These are phyloP conservation scores for Phaseolus coccineus DNA, from an alignment of 331 rosid species.

Conservation along the genomic window DNA sequence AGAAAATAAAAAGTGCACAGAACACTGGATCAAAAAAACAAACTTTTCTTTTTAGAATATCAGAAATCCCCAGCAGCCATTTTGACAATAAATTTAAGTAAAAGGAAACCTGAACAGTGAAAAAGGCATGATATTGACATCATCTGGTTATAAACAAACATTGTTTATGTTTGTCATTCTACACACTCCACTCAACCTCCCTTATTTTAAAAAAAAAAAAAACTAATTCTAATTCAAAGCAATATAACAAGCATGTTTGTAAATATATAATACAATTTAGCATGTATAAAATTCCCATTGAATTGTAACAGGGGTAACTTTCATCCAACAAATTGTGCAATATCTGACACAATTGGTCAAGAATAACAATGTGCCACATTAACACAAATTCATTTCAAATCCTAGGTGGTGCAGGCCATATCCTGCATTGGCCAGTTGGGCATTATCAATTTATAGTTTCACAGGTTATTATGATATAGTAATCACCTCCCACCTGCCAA, in stretches of 20 bases:
- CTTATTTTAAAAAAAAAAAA: conserved; percentile 22
- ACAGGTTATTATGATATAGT: neutral
- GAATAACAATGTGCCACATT: neutral
- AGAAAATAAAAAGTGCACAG: neutral
- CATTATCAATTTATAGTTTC: conserved; percentile 22
- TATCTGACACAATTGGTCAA: conserved; percentile 17
- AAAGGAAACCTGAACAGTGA: neutral
- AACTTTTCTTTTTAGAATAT: conserved; percentile 12
- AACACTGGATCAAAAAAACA: neutral
- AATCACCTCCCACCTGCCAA: neutral
- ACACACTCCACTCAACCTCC: conserved; percentile 12
- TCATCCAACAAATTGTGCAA: neutral
- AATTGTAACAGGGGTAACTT: neutral
- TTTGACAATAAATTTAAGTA: neutral
- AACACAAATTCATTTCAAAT: conserved; percentile 2
- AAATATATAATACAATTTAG: neutral
- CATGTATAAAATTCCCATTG: neutral
- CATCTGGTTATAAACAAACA: neutral
- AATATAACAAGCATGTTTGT: neutral
- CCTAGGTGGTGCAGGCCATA: conserved; percentile 1
- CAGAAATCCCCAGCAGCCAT: conserved; percentile 1
- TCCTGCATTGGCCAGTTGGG: neutral
- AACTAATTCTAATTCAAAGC: neutral
- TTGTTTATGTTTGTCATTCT: neutral
- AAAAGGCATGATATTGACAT: neutral